Base-by-base conservation (phyloP, 2,329 filamentous ascomycete species). In the Beauveria australis region DNA sequence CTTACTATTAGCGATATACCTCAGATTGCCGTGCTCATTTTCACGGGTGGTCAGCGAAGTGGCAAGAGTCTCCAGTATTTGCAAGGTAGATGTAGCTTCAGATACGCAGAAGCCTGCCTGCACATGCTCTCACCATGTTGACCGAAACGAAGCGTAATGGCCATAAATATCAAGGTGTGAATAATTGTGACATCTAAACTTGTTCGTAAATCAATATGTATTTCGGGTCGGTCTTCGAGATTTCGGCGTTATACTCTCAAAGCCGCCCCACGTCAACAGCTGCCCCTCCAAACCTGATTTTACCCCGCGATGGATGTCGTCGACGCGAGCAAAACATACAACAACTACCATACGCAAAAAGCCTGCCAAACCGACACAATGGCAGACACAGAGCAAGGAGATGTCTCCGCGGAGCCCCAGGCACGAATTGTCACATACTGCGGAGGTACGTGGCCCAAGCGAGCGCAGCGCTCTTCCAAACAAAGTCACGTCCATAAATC, bases 371-470 rank as follows among this genome's bases (percentile, higher is more conserved):
- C 24, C n/a, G 22, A 51, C 18, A 58, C n/a, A 60, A 85, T 85
- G 82, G 80, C 81, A 68, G 82, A 85, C 66, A 73, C 74, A 59
- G 80, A 82, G 65, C 74, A 79, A 61, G 64, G 74, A 63, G 79
- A 81, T 58, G 73, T 66, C 58, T 66, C 71, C 54, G 66, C 72
- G 59, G 80, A 81, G 72, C 77, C 77, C 48, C 81, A 82, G 68
- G 71, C 76, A 66, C 77, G 81, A 65, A 74, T 77, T 68, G 78
- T 85, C 58, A 69, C 75, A 55, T 85, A 85, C 73, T 85, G 83
- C 66, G 81, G 81, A 66, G 82, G 83, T 85, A 79, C 70, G 81
- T 74, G 49, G 60, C 40, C 19, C 56, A 48, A 60, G 37, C 28
- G 40, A 46, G 30, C 51, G n/a, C 44, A 54, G 28, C 46, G 12